Conservation (phyloP, 2,329 filamentous ascomycete species). For the Endothia cerciana region DNA sequence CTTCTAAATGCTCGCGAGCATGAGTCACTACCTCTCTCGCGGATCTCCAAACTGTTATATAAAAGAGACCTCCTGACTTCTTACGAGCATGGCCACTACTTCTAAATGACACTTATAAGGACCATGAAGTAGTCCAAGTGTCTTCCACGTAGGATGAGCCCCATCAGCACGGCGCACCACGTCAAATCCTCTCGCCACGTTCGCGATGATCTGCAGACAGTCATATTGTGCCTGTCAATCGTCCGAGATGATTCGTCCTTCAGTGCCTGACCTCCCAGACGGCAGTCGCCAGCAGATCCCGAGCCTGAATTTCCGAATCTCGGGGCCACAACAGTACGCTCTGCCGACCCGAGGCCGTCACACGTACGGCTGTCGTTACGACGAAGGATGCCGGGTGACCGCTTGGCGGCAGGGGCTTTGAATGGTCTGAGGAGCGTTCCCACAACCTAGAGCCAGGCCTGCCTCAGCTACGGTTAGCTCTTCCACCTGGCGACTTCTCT, state of each 20-base stretch:
- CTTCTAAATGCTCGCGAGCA: too few relatives aligned
- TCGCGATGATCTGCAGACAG: not conserved
- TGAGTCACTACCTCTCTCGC: too few relatives aligned
- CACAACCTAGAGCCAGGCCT: not conserved
- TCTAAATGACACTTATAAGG: too few relatives aligned
- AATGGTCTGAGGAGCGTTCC: slow-evolving; percentile 6
- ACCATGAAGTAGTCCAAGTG: not conserved
- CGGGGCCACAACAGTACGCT: not conserved
- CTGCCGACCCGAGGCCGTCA: not conserved
- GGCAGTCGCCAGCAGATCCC: too few relatives aligned
- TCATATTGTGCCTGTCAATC: not conserved
- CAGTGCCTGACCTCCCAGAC: too few relatives aligned
- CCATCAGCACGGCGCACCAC: not conserved
- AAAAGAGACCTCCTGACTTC: too few relatives aligned
- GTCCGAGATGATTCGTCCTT: not conserved
- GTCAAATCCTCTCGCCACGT: not conserved
- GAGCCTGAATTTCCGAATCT: too few relatives aligned
- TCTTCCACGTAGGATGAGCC: not conserved
- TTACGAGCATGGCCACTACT: too few relatives aligned
- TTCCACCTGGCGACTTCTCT: not conserved
- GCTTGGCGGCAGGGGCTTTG: not conserved
- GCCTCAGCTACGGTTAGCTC: not conserved
- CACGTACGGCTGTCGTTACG: not conserved
- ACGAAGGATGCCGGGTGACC: not conserved
- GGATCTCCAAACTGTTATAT: too few relatives aligned